Conservation (phyloP, 345 rosid species). For the Eutrema heterophyllum region DNA sequence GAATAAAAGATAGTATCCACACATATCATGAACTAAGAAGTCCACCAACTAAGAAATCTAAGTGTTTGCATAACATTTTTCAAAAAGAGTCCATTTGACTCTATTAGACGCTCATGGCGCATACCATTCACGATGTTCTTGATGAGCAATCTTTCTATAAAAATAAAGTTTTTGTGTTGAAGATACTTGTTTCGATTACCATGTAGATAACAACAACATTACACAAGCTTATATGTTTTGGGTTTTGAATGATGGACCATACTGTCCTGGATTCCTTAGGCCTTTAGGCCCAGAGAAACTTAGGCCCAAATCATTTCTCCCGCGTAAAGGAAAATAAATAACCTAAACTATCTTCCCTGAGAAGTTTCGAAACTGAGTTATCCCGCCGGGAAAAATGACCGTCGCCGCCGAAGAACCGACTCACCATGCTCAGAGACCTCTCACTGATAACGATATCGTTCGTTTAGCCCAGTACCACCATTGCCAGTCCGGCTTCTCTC, state of each 20-base stretch:
- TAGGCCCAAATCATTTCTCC: conserved; percentile 9
- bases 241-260: not conserved
- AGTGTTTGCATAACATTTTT: no score
- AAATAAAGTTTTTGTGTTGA: no score
- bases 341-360: not conserved
- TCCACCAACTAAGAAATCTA: no score
- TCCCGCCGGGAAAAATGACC: conserved; percentile 26
- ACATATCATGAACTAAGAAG: no score
- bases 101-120: no score
- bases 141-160: no score
- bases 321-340: conserved; percentile 15
- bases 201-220: no score
- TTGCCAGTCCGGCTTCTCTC: conserved; percentile 29
- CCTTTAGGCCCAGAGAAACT: not conserved
- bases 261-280: not conserved
- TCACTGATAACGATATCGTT: conserved; percentile 53
- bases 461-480: conserved; percentile 46
- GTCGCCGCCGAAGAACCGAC: conserved; percentile 20
- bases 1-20: no score
- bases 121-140: no score
- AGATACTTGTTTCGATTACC: no score
- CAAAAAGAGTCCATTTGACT: no score
- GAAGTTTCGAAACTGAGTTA: not conserved
- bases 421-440: conserved; percentile 23
- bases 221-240: not conserved